Conservation (phyloP, 1,284 basidiomycete species). For the Afroboletus lepidellus region DNA sequence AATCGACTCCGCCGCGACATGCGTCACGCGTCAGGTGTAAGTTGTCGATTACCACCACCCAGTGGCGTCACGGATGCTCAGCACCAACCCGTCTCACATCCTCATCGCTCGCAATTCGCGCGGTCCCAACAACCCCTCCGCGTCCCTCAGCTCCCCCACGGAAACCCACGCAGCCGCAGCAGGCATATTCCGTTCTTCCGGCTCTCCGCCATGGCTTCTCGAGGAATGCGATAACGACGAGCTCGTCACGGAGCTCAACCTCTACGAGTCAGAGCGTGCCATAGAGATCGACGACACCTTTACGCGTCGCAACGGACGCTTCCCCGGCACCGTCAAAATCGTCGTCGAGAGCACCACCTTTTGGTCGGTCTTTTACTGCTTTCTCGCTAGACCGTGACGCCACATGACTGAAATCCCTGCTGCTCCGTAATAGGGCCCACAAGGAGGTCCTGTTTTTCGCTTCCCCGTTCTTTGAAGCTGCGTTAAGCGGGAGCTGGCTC, state of each 20-base stretch:
- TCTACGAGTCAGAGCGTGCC: slow-evolving; percentile 61
- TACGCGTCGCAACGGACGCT: slow-evolving; percentile 50
- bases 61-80: no score
- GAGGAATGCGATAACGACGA: slow-evolving; percentile 72
- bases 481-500: slow-evolving; percentile 77
- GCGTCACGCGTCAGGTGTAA: background rate
- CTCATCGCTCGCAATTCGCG: slow-evolving; percentile 81
- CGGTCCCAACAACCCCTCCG: slow-evolving; percentile 67
- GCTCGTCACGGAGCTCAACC: slow-evolving; percentile 61
- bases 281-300: slow-evolving; percentile 78
- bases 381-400: no score
- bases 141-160: slow-evolving; percentile 75
- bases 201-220: slow-evolving; percentile 71
- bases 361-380: slow-evolving; percentile 58
- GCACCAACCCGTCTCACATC: slow-evolving; percentile 78
- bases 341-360: slow-evolving; percentile 82
- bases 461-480: slow-evolving; percentile 84
- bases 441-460: slow-evolving; percentile 83
- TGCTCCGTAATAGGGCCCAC: slow-evolving; percentile 59
- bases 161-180: slow-evolving; percentile 83
- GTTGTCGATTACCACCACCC: background rate
- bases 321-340: slow-evolving; percentile 81
- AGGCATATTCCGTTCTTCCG: slow-evolving; percentile 75
- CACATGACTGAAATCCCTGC: slow-evolving; percentile 1
- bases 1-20: no score